Percentiles rank a stretch among this genome's conserved stretches.
Conservation (phyloP, 2,329 filamentous ascomycete species). For the Aureobasidium melanogenum region DNA sequence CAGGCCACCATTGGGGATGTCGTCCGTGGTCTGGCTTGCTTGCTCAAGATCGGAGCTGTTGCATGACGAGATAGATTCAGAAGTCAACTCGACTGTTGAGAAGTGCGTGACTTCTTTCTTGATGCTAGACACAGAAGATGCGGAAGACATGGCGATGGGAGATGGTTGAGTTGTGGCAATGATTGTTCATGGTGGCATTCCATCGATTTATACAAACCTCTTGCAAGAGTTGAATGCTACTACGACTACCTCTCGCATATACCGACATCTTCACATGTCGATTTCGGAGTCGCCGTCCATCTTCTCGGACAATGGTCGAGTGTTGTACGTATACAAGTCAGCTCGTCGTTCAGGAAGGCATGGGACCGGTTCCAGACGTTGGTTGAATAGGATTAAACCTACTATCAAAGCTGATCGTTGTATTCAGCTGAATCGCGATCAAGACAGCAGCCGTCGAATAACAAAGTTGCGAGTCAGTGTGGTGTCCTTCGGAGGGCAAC, state of each 20-base stretch:
- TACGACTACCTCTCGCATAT: background rate
- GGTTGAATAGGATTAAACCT: background rate
- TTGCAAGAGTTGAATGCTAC: too few relatives aligned
- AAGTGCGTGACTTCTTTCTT: background rate
- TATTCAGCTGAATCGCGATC: background rate
- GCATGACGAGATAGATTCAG: background rate
- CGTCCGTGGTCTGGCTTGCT: background rate
- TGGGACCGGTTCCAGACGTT: background rate
- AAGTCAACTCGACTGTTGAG: background rate
- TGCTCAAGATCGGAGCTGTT: background rate
- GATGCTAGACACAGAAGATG: background rate
- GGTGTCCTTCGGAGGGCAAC: background rate
- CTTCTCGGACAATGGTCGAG: background rate
- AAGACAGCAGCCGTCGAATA: background rate
- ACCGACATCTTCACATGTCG: background rate
- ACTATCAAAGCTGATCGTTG: background rate
- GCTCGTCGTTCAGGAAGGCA: background rate
- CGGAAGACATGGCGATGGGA: background rate
- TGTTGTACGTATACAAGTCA: background rate
- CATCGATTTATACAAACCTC: background rate
- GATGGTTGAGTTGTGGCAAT: too few relatives aligned
- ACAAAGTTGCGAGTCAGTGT: background rate
- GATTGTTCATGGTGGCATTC: background rate
- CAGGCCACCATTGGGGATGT: constrained; percentile 34
- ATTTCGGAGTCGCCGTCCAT: background rate